Percentiles rank a stretch among this genome's conserved stretches.
These are phyloP conservation scores for Heliamphora pulchella DNA, from an alignment of 179 eudicot species.

Conservation along the genomic window DNA sequence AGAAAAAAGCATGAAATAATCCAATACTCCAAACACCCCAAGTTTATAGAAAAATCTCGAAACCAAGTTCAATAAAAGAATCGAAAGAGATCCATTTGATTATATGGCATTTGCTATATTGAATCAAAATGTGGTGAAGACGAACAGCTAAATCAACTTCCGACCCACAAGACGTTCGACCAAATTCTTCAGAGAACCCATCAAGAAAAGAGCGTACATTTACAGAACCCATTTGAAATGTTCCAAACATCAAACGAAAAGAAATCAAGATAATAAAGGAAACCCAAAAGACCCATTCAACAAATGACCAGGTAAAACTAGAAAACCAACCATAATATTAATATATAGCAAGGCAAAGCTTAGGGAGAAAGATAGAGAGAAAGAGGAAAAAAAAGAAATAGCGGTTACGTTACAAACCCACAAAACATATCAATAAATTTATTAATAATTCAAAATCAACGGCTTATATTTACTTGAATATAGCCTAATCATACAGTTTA, in stretches of 20 bases:
- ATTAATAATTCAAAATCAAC: too few relatives aligned
- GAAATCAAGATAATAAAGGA: background rate
- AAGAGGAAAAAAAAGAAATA: too few relatives aligned
- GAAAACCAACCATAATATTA: background rate
- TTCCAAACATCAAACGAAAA: background rate
- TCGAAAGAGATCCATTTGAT: constrained; percentile 13
- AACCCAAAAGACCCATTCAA: constrained; percentile 13
- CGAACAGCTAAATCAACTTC: background rate
- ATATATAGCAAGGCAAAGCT: background rate
- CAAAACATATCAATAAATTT: too few relatives aligned
- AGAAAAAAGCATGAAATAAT: background rate
- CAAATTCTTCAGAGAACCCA: background rate
- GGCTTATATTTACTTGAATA: too few relatives aligned
- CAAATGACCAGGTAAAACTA: background rate
- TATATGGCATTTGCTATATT: background rate
- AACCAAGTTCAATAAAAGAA: background rate
- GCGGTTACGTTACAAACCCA: too few relatives aligned
- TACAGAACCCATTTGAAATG: background rate
- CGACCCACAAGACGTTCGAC: background rate
- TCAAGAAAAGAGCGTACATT: background rate
- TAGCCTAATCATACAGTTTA: too few relatives aligned
- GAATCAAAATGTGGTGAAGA: background rate
- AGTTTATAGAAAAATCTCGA: background rate
- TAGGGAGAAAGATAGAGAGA: background rate
- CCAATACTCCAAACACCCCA: background rate